Percentiles rank a stretch among this genome's conserved stretches.
These are phyloP conservation scores for Lyophyllum atratum DNA, from an alignment of 768 basidiomycete species.

Conservation along the genomic window DNA sequence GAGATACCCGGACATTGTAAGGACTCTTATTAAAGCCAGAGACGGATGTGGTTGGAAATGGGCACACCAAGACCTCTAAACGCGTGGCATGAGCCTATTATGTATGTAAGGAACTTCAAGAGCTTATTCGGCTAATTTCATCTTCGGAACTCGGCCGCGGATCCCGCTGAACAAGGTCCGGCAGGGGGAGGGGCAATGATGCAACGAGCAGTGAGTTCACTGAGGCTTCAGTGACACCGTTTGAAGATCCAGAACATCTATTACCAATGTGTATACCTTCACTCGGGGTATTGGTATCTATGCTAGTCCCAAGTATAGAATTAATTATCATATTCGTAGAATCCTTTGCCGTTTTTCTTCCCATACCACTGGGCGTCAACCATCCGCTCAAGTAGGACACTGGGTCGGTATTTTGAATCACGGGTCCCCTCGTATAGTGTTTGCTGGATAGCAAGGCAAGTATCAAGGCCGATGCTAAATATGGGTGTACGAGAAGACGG, in stretches of 20 bases:
- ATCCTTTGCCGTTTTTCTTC: constrained; percentile 90
- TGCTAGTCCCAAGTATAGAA: not conserved
- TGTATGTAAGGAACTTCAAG: not conserved
- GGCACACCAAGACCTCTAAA: not conserved
- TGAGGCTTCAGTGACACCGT: no score
- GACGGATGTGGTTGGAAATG: not conserved
- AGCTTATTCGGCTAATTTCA: not conserved
- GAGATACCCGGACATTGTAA: constrained; percentile 5
- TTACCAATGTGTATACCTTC: no score
- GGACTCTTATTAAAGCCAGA: not conserved
- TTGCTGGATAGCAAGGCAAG: constrained; percentile 91
- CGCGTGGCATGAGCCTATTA: not conserved
- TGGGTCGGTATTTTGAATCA: constrained; percentile 94
- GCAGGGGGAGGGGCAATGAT: no score
- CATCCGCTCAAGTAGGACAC: constrained; percentile 89
- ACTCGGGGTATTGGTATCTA: no score
- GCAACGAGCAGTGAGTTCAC: no score
- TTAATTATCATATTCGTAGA: constrained; percentile 75
- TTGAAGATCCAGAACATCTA: no score
- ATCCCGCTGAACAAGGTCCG: no score
- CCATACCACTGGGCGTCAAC: constrained; percentile 96
- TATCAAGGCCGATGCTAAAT: constrained; percentile 92
- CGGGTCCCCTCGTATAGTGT: constrained; percentile 87
- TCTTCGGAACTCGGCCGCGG: not conserved
- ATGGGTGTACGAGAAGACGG: constrained; percentile 2